Conservation (phyloP, 108 stramenopile genomes). For the Pelagomonas calceolata region DNA sequence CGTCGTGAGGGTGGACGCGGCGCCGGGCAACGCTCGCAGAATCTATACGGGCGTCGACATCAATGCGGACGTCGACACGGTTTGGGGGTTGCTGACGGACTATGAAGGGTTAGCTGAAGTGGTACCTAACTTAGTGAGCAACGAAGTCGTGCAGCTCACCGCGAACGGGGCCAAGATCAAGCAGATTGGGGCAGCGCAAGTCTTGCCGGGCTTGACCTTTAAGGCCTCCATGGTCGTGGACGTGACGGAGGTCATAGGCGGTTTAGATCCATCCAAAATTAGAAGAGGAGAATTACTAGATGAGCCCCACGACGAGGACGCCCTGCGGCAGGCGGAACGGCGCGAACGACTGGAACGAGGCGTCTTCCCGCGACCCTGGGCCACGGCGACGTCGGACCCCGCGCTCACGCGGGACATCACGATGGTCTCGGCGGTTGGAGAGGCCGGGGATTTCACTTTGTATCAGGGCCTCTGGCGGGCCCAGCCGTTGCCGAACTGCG, state of each 20-base stretch:
- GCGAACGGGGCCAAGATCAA: not conserved
- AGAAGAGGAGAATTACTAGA: not conserved
- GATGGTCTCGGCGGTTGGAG: slow-evolving; percentile 66
- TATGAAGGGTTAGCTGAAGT: slow-evolving; percentile 63
- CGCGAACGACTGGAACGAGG: not conserved
- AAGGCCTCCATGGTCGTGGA: slow-evolving; percentile 4
- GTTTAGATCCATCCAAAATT: slow-evolving; percentile 6
- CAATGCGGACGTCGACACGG: slow-evolving; percentile 55
- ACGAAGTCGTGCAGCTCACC: slow-evolving; percentile 37
- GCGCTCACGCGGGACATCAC: slow-evolving; percentile 51
- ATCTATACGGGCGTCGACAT: slow-evolving; percentile 83
- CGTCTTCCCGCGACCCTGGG: not conserved
- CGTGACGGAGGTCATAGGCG: not conserved
- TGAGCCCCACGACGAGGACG: not conserved
- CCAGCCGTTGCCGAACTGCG: slow-evolving; percentile 72
- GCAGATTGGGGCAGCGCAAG: not conserved
- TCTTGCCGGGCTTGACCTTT: not conserved
- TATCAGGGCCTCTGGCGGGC: slow-evolving; percentile 84
- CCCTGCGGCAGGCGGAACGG: not conserved
- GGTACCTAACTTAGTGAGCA: slow-evolving; percentile 67
- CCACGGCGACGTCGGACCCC: not conserved
- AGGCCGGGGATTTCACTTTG: slow-evolving; percentile 75
- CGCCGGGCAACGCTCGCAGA: slow-evolving; percentile 70
- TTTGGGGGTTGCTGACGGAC: slow-evolving; percentile 66
- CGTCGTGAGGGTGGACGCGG: slow-evolving; percentile 65